Evolutionary conservation across 2,329 filamentous ascomycete species (phyloP).

Genomic region (Calonectria naviculata): DNA sequence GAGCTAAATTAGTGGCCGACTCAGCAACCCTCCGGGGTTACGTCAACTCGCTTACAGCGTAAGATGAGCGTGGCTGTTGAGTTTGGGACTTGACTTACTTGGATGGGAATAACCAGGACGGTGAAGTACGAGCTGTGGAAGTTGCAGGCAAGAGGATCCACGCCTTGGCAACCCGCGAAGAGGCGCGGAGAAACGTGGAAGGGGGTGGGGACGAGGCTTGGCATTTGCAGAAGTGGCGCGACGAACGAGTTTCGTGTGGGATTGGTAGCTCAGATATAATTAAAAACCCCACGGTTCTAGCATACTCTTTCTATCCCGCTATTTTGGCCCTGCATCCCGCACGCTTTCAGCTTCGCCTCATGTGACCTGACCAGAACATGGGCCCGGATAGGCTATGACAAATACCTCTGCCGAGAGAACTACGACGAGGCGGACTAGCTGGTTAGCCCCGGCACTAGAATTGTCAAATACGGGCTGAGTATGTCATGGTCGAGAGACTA

Average conservation of each 20-base stretch:
- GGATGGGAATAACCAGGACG: neutral
- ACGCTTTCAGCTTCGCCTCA: neutral
- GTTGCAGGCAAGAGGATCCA: neutral
- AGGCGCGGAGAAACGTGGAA: neutral
- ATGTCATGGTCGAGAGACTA: neutral
- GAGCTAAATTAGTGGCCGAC: slow-evolving; percentile 22
- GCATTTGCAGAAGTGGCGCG: neutral
- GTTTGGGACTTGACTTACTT: slow-evolving; percentile 1
- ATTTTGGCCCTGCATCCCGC: neutral
- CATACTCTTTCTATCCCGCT: too few species aligned
- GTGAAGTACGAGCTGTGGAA: neutral
- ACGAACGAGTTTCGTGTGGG: neutral
- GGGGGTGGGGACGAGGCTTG: neutral
- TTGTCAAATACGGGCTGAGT: neutral
- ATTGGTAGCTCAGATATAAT: neutral
- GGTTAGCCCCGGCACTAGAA: neutral
- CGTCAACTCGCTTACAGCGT: neutral
- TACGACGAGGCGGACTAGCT: neutral
- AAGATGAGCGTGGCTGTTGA: slow-evolving; percentile 18
- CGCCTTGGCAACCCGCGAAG: neutral
- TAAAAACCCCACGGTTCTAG: neutral
- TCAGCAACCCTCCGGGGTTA: neutral
- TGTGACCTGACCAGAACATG: neutral
- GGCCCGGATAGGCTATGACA: neutral
- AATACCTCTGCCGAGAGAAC: neutral